Percentiles rank a stretch among this genome's conserved stretches.
Conservation (phyloP, 176 grass and related monocot species). For the Oryza longistaminata region DNA sequence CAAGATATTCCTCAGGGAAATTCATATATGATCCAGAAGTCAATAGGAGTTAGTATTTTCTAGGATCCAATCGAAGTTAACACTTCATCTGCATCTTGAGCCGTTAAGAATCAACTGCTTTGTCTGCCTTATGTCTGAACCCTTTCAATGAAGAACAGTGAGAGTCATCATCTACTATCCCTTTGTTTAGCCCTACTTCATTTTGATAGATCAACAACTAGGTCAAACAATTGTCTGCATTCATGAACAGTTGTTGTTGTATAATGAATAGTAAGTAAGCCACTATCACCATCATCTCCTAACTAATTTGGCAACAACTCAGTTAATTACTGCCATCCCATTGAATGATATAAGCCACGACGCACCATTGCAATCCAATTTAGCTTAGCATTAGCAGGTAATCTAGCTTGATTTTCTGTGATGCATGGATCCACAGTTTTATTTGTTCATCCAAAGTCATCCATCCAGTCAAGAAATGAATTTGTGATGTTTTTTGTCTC, state of each 20-base stretch:
- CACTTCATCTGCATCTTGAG: conserved; percentile 27
- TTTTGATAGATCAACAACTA: conserved; percentile 48
- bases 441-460: conserved; percentile 34
- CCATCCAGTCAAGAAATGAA: conserved; percentile 5
- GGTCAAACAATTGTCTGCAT: conserved; percentile 44
- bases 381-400: conserved; percentile 43
- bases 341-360: conserved; percentile 31
- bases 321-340: conserved; percentile 25
- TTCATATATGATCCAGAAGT: conserved; percentile 26
- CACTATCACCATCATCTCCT: conserved; percentile 52
- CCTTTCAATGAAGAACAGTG: conserved; percentile 34
- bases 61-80: not conserved
- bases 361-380: conserved; percentile 7
- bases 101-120: not conserved
- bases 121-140: conserved; percentile 24
- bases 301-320: conserved; percentile 51
- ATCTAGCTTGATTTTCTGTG: conserved; percentile 23
- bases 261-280: conserved; percentile 41
- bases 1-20: conserved; percentile 24
- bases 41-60: conserved; percentile 17
- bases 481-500: not conserved
- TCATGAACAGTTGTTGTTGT: conserved; percentile 11
- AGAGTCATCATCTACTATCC: conserved; percentile 11
- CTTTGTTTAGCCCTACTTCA: conserved; percentile 38
- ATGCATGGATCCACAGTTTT: conserved; percentile 33